phyloP scores from a whole-genome alignment of 2,329 filamentous ascomycete genomes.

The Microcyclosporella mali region DNA sequence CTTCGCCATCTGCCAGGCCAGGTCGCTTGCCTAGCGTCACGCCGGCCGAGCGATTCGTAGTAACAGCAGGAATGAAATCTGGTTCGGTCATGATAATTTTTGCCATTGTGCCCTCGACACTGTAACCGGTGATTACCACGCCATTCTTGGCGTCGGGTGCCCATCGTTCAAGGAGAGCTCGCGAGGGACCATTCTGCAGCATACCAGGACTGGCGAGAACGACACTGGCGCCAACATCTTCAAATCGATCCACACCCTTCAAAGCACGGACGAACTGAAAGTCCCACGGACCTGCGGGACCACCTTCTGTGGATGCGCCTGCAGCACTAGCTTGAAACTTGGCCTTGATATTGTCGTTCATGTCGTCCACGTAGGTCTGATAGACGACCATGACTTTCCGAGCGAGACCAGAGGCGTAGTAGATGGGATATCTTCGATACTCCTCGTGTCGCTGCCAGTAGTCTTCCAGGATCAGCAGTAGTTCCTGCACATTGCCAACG shows the following conservation, averaged over 20 bases:
- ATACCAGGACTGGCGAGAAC: slow-evolving; percentile 98
- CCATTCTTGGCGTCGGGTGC: slow-evolving; percentile 94
- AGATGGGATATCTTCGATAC: slow-evolving; percentile 86
- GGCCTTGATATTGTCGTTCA: slow-evolving; percentile 98
- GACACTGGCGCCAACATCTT: slow-evolving; percentile 90
- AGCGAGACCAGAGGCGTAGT: slow-evolving; percentile 93
- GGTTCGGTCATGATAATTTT: slow-evolving; percentile 93
- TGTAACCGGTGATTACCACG: slow-evolving; percentile 98
- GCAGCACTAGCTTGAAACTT: slow-evolving; percentile 83
- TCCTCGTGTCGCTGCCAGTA: slow-evolving; percentile 91
- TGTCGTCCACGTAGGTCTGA: slow-evolving; percentile 94
- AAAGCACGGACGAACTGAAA: slow-evolving; percentile 90
- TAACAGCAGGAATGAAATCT: slow-evolving; percentile 89
- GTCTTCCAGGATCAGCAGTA: slow-evolving; percentile 90
- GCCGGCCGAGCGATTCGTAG: slow-evolving; percentile 48
- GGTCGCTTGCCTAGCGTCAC: slow-evolving; percentile 26
- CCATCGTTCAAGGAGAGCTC: slow-evolving; percentile 90
- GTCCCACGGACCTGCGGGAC: slow-evolving; percentile 78
- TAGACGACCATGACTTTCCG: slow-evolving; percentile 98
- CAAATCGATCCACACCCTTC: slow-evolving; percentile 89
- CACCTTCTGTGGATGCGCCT: slow-evolving; percentile 72
- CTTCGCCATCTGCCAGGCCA: slow-evolving; percentile 59
- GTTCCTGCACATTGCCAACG: slow-evolving; percentile 84
- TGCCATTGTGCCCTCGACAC: slow-evolving; percentile 96
- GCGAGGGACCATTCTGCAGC: slow-evolving; percentile 91